Base-by-base conservation (phyloP, 1,139 yeast species). In the Suhomyces yuchorum region DNA sequence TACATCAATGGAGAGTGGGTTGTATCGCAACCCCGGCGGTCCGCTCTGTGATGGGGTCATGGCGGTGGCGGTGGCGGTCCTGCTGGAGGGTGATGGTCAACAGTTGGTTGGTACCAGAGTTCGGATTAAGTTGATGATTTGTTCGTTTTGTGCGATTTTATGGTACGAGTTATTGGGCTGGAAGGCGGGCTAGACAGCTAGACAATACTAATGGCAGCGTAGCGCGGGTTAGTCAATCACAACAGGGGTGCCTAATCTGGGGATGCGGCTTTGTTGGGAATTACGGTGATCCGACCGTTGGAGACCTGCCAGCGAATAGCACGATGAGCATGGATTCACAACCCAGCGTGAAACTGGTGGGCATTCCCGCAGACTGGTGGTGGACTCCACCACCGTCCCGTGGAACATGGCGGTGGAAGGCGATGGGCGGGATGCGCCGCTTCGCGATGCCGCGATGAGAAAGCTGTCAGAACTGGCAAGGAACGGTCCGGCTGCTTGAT, bases 1-100 rank as follows among this genome's bases (percentile, higher is more conserved):
- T 33, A 40, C 41, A 22, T 44, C 26, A 30, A 44, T 23, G n/a
- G 44, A 39, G 9, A 26, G 35, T 8, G 44, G 48, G 18, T 44
- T 35, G 28, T 44, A 44, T 15, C 37, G 42, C 39, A 43, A 37
- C 4, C 15, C 43, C 30, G 14, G 4, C 14, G 14, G 30, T 9
- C 30, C 30, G 14, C 30, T 26, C 14, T 26, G 2, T 26, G 30
- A 26, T 26, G n/a, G 23, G 20, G n/a, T 8, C 22, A 15, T 14
- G 33, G 12, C n/a, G 22, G 15, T 17, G 33, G 40, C 19, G 20
- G 15, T 23, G 40, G 12, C 33, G 34, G 14, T 11, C n/a, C 30
- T 26, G 6, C 30, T 30, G 9, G 34, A n/a, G 34, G 34, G 34
- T 12, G 18, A 7, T 5, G 11, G 3, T 30, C 18, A n/a, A 14